Evolutionary conservation across 2,329 filamentous ascomycete genomes (phyloP), one percentile per base, ranked within the genome.

Genomic region (Pseudopyrenochaeta lycopersici): DNA sequence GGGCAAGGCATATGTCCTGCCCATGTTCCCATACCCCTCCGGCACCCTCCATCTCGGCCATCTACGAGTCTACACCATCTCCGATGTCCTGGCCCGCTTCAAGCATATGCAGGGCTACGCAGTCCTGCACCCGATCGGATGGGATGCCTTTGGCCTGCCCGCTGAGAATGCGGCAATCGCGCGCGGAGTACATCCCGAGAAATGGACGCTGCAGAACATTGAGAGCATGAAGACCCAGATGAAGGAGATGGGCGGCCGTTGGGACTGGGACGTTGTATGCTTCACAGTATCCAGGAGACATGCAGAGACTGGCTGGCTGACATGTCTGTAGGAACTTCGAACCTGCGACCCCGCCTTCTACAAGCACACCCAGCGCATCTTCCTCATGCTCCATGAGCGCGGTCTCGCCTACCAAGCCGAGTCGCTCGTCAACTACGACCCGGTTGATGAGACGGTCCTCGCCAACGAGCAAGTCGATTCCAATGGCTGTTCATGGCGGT

Each of bases 11-110:
- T 96, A 94, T 73, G 86, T 96, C 57, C 81, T 96, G 48, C 89
- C 92, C 61, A 97, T 97, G 92, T 96, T 96, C 71, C 92, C 92
- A 0, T 97, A 97, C 73, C 92, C 92, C 1, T 96, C 92, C 0
- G 92, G 92, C 27, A 88, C 87, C 27, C 83, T 97, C 23, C 92
- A 97, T 73, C 86, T 96, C 56, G 92, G 92, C 12, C 92, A 97
- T 74, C 80, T 96, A 33, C 88, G 92, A 41, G 91, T 96, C 44
- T 97, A 96, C 79, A 91, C 92, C 32, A 95, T 97, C 60, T 91
- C 92, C 56, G 92, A 97, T 78, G 90, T 93, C 9, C 78, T 96
- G 46, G 87, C 91, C 12, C 85, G 92, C 48, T 96, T 88, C 70
- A 86, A 88, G 66, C 84, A 83, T 21, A 87, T 96, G 78, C 86